Evolutionary conservation across 108 stramenopile genomes (phyloP), one percentile per base, ranked within the genome.

Genomic region (Cyclotella baltica): DNA sequence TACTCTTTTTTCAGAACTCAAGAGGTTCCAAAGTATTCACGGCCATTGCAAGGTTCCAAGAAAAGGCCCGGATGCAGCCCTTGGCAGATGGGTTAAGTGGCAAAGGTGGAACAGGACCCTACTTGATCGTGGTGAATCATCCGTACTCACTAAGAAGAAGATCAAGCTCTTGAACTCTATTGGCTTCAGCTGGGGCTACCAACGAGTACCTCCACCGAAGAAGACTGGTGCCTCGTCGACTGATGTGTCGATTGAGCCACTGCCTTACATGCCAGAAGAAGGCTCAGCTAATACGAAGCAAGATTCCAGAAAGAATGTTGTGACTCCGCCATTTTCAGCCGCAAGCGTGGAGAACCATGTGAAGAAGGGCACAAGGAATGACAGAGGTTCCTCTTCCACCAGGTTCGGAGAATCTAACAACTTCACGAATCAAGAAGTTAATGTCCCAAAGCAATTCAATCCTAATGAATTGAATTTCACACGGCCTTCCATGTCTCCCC

Each of bases 101-200:
- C 69, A 70, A 40, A 70, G 52, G 38, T 70, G 52, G 51, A 70
- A 70, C 53, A 55, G 55, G 28, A 70, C 69, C 2, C 69, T 70
- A 22, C 51, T 55, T 6, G 69, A 70, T 16, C 30, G 69, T 2
- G 69, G 69, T 15, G 37, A 57, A 37, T 70, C 72, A 2, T 73
- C 72, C 0, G 61, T 65, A 23, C 36, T 73, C 3, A 58, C 47
- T 20, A 73, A 73, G 40, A 34, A n/a, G 31, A 51, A 37, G 34
- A 52, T 73, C 23, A 63, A 62, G 18, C 61, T 73, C 19, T 22
- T 73, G 20, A 65, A 73, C 28, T 56, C 72, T 0, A 46, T 73
- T 9, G 38, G 36, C 2, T 73, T 73, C 37, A 56, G 56, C 30
- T 73, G 72, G 72, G 69, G 69, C 2, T 57, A 70, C 15, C 69